Conservation (phyloP, 768 basidiomycete species). For the Podaxis carcinomalis region DNA sequence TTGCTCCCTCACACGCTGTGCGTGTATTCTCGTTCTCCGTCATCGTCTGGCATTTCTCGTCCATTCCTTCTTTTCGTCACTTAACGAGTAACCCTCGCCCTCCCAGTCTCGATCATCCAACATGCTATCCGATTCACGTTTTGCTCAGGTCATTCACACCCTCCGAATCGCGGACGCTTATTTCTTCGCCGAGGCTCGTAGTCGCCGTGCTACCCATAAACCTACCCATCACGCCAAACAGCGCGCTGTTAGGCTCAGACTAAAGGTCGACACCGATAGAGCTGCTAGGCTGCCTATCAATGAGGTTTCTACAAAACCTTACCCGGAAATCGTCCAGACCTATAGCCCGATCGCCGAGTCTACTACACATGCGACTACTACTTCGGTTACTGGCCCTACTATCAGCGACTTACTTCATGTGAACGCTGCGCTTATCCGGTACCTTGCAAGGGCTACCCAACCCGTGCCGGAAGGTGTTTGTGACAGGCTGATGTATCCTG, state of each 20-base stretch:
- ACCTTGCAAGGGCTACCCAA: neutral
- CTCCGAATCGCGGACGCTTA: conserved; percentile 41
- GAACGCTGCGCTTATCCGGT: neutral
- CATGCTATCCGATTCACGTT: conserved; percentile 5
- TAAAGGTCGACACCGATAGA: conserved; percentile 37
- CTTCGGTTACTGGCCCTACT: neutral
- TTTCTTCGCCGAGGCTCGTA: conserved; percentile 33
- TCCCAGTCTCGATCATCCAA: neutral
- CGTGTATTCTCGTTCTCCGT: conserved; percentile 24
- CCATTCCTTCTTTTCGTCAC: neutral
- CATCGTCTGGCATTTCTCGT: neutral
- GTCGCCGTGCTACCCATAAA: conserved; percentile 27
- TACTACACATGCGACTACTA: neutral
- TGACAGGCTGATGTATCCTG: neutral
- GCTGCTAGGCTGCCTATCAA: conserved; percentile 34
- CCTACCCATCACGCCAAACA: conserved; percentile 44
- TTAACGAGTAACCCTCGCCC: neutral
- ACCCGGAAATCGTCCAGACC: neutral
- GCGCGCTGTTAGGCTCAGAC: conserved; percentile 40
- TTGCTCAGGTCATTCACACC: conserved; percentile 25
- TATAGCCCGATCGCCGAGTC: conserved; percentile 2
- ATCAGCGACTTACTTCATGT: neutral
- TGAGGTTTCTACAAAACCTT: conserved; percentile 17
- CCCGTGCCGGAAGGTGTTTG: neutral
- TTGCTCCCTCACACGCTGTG: conserved; percentile 26